A percentile compares a stretch with the other conserved stretches of the same genome.
Conservation (phyloP, 2,329 filamentous ascomycete species). For the Cladosporium sp. region DNA sequence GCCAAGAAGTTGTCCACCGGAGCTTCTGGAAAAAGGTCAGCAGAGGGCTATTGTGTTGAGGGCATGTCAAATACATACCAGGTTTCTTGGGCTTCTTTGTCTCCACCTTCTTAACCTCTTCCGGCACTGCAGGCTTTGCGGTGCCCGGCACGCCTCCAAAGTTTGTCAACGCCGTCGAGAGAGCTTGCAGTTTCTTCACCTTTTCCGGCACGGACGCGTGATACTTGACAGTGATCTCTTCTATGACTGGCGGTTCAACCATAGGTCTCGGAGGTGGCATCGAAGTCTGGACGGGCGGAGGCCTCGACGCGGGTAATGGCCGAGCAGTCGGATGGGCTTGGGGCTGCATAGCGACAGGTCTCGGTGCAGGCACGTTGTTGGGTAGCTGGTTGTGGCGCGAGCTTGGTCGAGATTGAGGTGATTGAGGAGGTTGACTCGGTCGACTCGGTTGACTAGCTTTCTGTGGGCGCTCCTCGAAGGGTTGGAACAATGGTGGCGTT, state of each 20-base stretch:
- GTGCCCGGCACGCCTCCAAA: constrained; percentile 30
- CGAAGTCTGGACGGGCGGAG: neutral
- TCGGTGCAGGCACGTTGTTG: neutral
- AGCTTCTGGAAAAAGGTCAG: neutral
- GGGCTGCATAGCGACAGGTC: neutral
- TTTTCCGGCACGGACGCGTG: constrained; percentile 26
- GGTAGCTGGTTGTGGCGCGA: neutral
- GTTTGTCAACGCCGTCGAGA: constrained; percentile 30
- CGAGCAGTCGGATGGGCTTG: neutral
- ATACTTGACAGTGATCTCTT: constrained; percentile 16
- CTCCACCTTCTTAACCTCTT: neutral
- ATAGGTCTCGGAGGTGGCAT: neutral
- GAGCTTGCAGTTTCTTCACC: constrained; percentile 28
- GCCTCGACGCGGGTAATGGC: neutral
- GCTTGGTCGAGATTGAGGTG: neutral
- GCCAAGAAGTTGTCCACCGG: constrained; percentile 30
- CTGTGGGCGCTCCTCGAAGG: neutral
- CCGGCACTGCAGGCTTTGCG: neutral
- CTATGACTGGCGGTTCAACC: neutral
- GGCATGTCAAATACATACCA: neutral
- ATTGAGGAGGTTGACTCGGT: neutral
- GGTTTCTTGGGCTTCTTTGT: neutral
- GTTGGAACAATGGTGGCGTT: neutral
- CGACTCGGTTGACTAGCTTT: neutral
- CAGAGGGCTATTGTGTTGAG: neutral